Evolutionary conservation across 2,329 filamentous ascomycete species (phyloP).

Genomic region (Diaporthe sp.): DNA sequence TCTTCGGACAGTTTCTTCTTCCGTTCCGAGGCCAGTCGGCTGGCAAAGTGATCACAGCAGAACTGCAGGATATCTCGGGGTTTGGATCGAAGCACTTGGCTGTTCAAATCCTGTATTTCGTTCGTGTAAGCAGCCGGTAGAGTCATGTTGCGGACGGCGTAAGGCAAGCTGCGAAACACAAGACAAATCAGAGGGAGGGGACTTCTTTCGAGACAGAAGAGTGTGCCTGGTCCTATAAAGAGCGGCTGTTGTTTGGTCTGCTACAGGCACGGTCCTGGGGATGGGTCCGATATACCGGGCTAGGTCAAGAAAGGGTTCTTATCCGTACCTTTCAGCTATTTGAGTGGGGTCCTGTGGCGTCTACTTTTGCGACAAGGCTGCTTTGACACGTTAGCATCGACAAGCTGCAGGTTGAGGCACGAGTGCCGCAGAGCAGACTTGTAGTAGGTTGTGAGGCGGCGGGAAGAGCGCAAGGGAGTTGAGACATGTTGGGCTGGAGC

Average conservation of each 20-base stretch:
- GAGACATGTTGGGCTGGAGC: slow-evolving; percentile 34
- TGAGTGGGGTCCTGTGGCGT: slow-evolving; percentile 27
- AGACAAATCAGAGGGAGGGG: slow-evolving; percentile 22
- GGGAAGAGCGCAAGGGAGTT: slow-evolving; percentile 29
- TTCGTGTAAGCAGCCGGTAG: slow-evolving; percentile 67
- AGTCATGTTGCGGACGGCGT: slow-evolving; percentile 48
- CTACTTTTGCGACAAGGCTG: slow-evolving; percentile 34
- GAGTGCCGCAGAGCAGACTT: slow-evolving; percentile 3
- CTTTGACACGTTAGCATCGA: slow-evolving; percentile 32
- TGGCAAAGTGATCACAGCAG: slow-evolving; percentile 75
- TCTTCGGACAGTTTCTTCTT: slow-evolving; percentile 60
- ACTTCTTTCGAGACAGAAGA: slow-evolving; percentile 5
- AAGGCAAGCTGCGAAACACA: slow-evolving; percentile 9
- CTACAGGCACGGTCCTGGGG: background rate
- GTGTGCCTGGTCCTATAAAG: background rate
- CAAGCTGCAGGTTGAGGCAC: slow-evolving; percentile 23
- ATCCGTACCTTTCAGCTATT: slow-evolving; percentile 32
- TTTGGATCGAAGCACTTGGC: slow-evolving; percentile 67
- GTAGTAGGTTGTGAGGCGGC: slow-evolving; percentile 11
- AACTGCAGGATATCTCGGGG: slow-evolving; percentile 75
- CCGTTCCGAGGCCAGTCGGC: slow-evolving; percentile 73
- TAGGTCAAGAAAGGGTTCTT: slow-evolving; percentile 2
- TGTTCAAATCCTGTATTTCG: slow-evolving; percentile 72
- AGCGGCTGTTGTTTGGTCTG: background rate
- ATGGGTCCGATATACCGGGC: slow-evolving; percentile 7